Base-by-base conservation (phyloP, 169 alveolate genomes). In the Amoebophrya sp. region DNA sequence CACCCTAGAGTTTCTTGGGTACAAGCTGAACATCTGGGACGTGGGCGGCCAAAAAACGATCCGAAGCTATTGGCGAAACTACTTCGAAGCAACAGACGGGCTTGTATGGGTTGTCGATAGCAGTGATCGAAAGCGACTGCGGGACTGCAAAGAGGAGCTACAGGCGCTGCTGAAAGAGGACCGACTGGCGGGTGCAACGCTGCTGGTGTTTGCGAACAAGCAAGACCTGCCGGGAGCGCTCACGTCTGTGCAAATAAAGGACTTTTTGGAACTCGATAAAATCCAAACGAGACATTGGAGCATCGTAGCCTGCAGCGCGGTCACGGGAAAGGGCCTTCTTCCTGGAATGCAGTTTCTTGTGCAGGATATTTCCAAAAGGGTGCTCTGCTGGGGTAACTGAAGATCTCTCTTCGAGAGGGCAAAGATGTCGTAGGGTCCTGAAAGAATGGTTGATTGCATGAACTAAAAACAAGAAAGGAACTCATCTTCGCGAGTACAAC, bases 31-130 rank as follows among this genome's bases (percentile, higher is more conserved):
- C 90, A 90, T 95, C 90, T 99, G 99, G 99, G 99, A 99, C 95
- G 98, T 99, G 33, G 99, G 99, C n/a, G 99, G 99, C 34, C 99
- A 99, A 95, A 96, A 98, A 89, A 96, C 99, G 34, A 98, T 99
- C 89, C 95, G 99, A 91, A 96, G 99, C 47, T 98, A 97, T 92
- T 99, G 99, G 99, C 95, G 99, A 94, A 98, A 99, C 95, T 99
- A 99, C 96, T 99, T 98, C 95, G 99, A 99, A 95, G 95, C 97
- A 92, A 98, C 99, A 34, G 99, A 99, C 95, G 99, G 99, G 39
- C 95, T 99, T 40, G 97, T 99, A 18, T 95, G 96, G 96, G 96
- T 95, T 10, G 95, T 95, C 38, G 96, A 95, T 89, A 97, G 99
- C 36, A 98, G 99, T n/a, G 99, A 99, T 95, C 94, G 97, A 77